Conservation (phyloP, 306 rosid species). For the Malus orientalis region DNA sequence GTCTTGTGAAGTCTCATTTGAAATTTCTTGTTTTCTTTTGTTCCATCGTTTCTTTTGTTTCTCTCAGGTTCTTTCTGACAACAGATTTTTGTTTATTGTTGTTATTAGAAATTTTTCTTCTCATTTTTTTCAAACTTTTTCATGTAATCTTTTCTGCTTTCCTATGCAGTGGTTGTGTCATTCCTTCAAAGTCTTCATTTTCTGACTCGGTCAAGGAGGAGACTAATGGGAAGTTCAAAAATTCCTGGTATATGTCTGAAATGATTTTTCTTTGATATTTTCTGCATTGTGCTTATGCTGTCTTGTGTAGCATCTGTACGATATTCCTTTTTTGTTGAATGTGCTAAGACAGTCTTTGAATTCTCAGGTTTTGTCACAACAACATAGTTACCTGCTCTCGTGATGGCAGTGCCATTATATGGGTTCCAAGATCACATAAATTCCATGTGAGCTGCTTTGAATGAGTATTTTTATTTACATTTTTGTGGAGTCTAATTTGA, state of each 20-base stretch:
- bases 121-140: not conserved
- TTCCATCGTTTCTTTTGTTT: not conserved
- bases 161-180: slow-evolving; percentile 70
- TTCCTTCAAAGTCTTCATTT: slow-evolving; percentile 54
- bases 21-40: not conserved
- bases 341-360: slow-evolving; percentile 16
- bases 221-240: slow-evolving; percentile 50
- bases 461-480: not conserved
- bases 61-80: not conserved
- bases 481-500: slow-evolving; percentile 1
- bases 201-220: slow-evolving; percentile 68
- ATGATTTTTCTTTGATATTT: not conserved
- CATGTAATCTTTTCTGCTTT: slow-evolving; percentile 21
- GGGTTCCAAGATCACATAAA: slow-evolving; percentile 87
- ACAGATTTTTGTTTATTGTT: not conserved
- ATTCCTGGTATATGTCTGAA: slow-evolving; percentile 50
- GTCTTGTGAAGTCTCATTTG: not conserved
- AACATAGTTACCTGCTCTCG: slow-evolving; percentile 95
- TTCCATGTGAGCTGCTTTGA: slow-evolving; percentile 63
- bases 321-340: slow-evolving; percentile 5
- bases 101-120: not conserved
- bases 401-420: slow-evolving; percentile 94
- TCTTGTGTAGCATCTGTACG: not conserved
- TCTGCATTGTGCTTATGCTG: slow-evolving; percentile 4
- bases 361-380: slow-evolving; percentile 75